Percentiles rank a stretch among this genome's conserved stretches.
These are phyloP conservation scores for Phylloporus scabripes DNA, from an alignment of 768 basidiomycete genomes.

Conservation along the genomic window DNA sequence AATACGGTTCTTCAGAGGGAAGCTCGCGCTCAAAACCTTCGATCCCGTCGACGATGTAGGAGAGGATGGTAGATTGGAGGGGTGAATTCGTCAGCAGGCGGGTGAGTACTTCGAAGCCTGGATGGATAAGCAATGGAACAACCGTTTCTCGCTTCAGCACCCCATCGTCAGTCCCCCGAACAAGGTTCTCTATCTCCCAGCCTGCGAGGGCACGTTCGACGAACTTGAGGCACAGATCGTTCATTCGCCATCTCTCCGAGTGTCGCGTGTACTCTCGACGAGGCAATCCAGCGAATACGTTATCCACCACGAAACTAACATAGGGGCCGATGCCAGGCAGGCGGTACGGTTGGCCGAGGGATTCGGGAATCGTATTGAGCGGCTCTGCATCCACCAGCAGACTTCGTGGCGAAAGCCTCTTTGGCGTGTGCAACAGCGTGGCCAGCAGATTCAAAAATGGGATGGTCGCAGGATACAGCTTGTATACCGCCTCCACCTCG, in stretches of 20 bases:
- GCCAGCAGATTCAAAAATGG: slow-evolving; percentile 81
- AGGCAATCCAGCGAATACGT: slow-evolving; percentile 75
- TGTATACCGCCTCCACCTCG: slow-evolving; percentile 74
- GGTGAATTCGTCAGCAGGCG: slow-evolving; percentile 68
- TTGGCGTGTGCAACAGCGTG: slow-evolving; percentile 79
- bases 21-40: slow-evolving; percentile 69
- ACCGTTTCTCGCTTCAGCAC: slow-evolving; percentile 48
- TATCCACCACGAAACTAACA: slow-evolving; percentile 82
- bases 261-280: slow-evolving; percentile 68
- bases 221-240: slow-evolving; percentile 79
- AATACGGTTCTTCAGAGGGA: slow-evolving; percentile 64
- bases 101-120: slow-evolving; percentile 83
- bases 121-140: slow-evolving; percentile 60
- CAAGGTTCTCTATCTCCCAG: slow-evolving; percentile 73
- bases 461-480: slow-evolving; percentile 82
- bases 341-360: slow-evolving; percentile 74
- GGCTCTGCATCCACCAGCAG: slow-evolving; percentile 54
- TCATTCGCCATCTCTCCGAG: slow-evolving; percentile 80
- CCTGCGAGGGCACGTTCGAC: slow-evolving; percentile 79
- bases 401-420: slow-evolving; percentile 58
- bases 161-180: slow-evolving; percentile 51
- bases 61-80: slow-evolving; percentile 68
- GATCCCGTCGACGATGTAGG: slow-evolving; percentile 76
- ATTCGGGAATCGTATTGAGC: slow-evolving; percentile 72
- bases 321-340: slow-evolving; percentile 78